Evolutionary conservation across 805 yeast genomes (phyloP).

Genomic region (Candida gorgasii): DNA sequence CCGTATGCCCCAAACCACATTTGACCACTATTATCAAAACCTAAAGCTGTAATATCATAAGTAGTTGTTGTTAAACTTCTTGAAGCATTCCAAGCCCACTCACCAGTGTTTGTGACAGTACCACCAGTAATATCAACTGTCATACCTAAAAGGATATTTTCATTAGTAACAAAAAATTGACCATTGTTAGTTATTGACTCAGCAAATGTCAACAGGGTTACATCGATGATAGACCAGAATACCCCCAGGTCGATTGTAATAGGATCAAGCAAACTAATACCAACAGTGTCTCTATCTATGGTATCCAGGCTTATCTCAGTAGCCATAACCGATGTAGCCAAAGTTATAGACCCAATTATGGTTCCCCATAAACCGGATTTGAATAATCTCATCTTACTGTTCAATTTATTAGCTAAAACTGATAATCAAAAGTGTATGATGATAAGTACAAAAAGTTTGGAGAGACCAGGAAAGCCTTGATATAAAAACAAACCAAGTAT

Average conservation of each 20-base stretch:
- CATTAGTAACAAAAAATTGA: slow-evolving; percentile 12
- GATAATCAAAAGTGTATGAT: no score
- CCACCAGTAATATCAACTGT: slow-evolving; percentile 6
- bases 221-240: slow-evolving; percentile 28
- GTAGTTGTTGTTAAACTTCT: slow-evolving; percentile 16
- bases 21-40: slow-evolving; percentile 18
- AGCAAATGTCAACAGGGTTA: slow-evolving; percentile 14
- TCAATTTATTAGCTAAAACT: no score
- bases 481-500: background rate
- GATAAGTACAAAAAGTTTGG: background rate
- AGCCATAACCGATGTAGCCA: slow-evolving; percentile 6
- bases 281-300: slow-evolving; percentile 19
- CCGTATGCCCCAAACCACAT: slow-evolving; percentile 18
- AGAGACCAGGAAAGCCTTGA: background rate
- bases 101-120: slow-evolving; percentile 20
- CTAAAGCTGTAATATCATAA: slow-evolving; percentile 11
- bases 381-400: no score
- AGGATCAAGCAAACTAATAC: slow-evolving; percentile 17
- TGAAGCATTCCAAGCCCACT: slow-evolving; percentile 18
- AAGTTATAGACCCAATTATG: no score
- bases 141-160: slow-evolving; percentile 9
- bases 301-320: slow-evolving; percentile 17
- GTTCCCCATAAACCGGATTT: no score
- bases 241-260: slow-evolving; percentile 21
- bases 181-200: slow-evolving; percentile 19